A percentile compares a stretch with the other conserved stretches of the same genome.
Conservation (phyloP, 306 rosid species). For the Cyamopsis tetragonoloba region DNA sequence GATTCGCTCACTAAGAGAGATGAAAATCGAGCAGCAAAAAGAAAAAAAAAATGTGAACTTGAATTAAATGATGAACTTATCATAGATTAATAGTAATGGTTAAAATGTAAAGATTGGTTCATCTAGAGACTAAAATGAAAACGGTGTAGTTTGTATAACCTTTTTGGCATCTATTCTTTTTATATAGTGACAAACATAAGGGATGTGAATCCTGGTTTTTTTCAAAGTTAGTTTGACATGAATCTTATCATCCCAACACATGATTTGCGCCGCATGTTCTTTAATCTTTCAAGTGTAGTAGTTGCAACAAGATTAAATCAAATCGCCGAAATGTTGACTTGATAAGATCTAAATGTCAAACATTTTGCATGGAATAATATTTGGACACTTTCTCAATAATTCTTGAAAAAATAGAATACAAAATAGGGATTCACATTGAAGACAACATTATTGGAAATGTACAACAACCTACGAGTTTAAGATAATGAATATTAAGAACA, state of each 20-base stretch:
- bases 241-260: not conserved
- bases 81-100: too few relatives aligned
- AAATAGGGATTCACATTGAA: not conserved
- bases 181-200: not conserved
- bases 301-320: conserved; percentile 18
- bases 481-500: not conserved
- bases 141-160: too few relatives aligned
- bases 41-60: too few relatives aligned
- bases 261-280: not conserved
- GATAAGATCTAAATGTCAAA: conserved; percentile 20
- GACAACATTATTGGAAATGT: not conserved
- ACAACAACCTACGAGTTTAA: not conserved
- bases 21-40: too few relatives aligned
- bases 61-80: too few relatives aligned
- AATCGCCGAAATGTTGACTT: conserved; percentile 1
- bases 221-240: not conserved
- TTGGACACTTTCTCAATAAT: not conserved
- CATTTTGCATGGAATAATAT: conserved; percentile 4
- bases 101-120: too few relatives aligned
- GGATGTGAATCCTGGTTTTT: not conserved
- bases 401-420: not conserved
- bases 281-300: not conserved
- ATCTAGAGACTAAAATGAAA: too few relatives aligned
- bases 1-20: too few relatives aligned
- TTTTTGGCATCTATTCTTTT: not conserved